Evolutionary conservation across 1,284 basidiomycete genomes (phyloP), one percentile per base, ranked within the genome.

Genomic region (Entoloma clypeatum): DNA sequence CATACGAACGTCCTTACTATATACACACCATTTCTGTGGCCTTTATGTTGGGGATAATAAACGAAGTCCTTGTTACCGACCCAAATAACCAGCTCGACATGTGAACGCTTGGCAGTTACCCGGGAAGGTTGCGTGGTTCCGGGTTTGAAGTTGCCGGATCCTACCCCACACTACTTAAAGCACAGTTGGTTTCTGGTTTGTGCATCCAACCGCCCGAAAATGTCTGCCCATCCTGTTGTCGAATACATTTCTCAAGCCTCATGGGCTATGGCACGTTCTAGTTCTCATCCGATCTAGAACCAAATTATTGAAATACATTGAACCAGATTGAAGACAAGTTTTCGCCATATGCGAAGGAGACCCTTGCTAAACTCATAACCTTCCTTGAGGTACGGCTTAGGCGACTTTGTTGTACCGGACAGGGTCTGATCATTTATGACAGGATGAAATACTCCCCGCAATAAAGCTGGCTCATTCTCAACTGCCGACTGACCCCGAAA

Each of bases 321-420:
- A n/a, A n/a, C 16, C 54, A 94, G 91, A 71, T 94, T 43, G 88
- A 93, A 68, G 86, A 91, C 72, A 91, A 89, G 67, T 87, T 98
- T 75, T 89, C 89, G 5, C 77, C 83, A 8, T 89, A 77, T 55
- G 95, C 84, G 26, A 94, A 92, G 67, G 82, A 92, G 54, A 86
- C 81, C 4, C 74, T 98, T 33, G 72, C 79, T 37, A 92, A 86
- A 57, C 76, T 98, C 42, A 79, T 96, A 57, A 68, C 71, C 33
- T 98, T 98, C 62, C 74, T 94, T 43, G 81, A 92, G 68, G 92
- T 88, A 48, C 51, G 77, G 62, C 22, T n/a, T 14, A 23, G 19
- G 24, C 8, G 4, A 30, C 23, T 17, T 25, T 9, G 19, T 17
- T 19, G 19, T 8, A 38, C 14, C 36, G 8, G 25, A 14, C 4